Evolutionary conservation across 345 rosid species (phyloP).

Genomic region (Eucalyptus pumila): DNA sequence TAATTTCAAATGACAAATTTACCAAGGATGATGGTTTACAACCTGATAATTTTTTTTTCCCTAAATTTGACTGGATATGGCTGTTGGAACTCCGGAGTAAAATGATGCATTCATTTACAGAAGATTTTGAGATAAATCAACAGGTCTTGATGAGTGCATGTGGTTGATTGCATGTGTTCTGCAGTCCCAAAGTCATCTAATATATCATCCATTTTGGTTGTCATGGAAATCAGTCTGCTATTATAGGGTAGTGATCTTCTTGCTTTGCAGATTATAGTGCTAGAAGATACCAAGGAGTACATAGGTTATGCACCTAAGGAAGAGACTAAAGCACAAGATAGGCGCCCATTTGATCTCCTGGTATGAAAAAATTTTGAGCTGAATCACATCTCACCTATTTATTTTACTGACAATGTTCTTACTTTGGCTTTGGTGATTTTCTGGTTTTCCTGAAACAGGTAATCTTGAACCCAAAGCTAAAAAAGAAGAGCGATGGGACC

Average conservation of each 20-base stretch:
- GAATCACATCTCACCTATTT: neutral
- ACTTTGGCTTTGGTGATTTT: neutral
- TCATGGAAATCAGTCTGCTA: neutral
- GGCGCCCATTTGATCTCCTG: conserved; percentile 73
- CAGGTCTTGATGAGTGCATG: neutral
- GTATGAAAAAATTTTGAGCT: conserved; percentile 15
- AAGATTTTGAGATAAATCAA: neutral
- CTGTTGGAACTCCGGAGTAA: neutral
- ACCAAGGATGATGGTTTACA: neutral
- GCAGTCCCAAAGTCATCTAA: neutral
- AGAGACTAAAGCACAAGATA: conserved; percentile 58
- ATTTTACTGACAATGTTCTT: neutral
- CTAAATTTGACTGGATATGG: neutral
- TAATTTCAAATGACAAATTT: neutral
- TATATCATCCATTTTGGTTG: neutral
- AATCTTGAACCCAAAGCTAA: conserved; percentile 73
- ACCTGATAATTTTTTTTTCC: neutral
- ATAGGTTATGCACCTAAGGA: conserved; percentile 73
- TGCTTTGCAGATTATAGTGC: conserved; percentile 53
- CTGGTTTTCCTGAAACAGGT: conserved; percentile 47
- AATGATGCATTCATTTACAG: neutral
- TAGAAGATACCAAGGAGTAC: conserved; percentile 84
- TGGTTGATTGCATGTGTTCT: neutral
- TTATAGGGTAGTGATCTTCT: neutral
- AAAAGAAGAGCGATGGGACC: conserved; percentile 42